Percentiles rank a stretch among this genome's conserved stretches.
Evolutionary conservation across 805 yeast species (phyloP).

Genomic region (Kazachstania bromeliacearum): DNA sequence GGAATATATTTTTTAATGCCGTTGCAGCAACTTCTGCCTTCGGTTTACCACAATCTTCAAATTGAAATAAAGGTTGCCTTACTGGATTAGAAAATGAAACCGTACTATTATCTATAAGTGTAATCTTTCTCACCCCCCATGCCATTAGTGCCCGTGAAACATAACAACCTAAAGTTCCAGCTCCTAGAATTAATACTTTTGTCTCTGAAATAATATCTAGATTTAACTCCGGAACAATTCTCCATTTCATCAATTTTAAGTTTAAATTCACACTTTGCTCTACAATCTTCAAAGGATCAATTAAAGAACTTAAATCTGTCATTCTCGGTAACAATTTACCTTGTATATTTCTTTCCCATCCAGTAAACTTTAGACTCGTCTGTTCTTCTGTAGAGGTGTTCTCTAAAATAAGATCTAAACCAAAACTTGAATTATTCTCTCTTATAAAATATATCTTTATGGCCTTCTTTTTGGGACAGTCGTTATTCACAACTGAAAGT

Average conservation of each 20-base stretch:
- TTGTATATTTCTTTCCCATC: conserved; percentile 81
- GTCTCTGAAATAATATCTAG: conserved; percentile 52
- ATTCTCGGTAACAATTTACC: conserved; percentile 74
- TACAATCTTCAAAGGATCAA: conserved; percentile 74
- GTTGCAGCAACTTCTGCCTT: conserved; percentile 77
- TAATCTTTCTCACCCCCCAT: conserved; percentile 85
- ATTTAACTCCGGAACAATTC: conserved; percentile 76
- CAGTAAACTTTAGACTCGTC: conserved; percentile 55
- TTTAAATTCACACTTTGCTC: conserved; percentile 90
- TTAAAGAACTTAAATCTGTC: conserved; percentile 71
- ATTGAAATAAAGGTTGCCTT: conserved; percentile 77
- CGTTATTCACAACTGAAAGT: conserved; percentile 34
- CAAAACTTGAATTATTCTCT: conserved; percentile 25
- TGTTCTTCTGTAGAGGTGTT: conserved; percentile 1
- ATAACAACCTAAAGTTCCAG: conserved; percentile 93
- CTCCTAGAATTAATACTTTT: conserved; percentile 74
- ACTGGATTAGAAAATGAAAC: conserved; percentile 94
- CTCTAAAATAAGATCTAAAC: neutral
- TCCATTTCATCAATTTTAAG: conserved; percentile 91
- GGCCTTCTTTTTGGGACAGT: conserved; percentile 26
- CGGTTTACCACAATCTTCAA: conserved; percentile 73
- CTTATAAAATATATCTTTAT: conserved; percentile 36
- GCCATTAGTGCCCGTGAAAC: conserved; percentile 79
- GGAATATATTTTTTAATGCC: conserved; percentile 64
- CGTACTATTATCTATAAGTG: conserved; percentile 82